phyloP scores from a whole-genome alignment of 2,329 filamentous ascomycete species.

The Bipolaris gigantea region DNA sequence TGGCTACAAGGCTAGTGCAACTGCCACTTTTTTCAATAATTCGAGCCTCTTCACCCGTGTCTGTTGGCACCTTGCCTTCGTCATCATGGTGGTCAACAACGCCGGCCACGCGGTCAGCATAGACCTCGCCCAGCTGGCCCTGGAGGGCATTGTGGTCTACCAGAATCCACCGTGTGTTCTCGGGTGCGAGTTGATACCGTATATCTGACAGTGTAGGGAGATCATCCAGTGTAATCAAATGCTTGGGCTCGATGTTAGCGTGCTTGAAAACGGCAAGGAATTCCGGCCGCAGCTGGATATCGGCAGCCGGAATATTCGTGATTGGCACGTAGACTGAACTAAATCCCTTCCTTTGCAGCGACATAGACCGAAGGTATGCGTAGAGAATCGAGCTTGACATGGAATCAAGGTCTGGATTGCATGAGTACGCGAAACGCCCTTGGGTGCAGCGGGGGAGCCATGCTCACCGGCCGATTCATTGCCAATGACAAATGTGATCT shows the following conservation, averaged over 20 bases:
- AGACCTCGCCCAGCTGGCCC: slow-evolving; percentile 60
- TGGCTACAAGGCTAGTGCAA: slow-evolving; percentile 70
- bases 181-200: slow-evolving; percentile 50
- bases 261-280: slow-evolving; percentile 65
- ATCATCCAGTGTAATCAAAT: slow-evolving; percentile 68
- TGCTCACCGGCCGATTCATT: slow-evolving; percentile 55
- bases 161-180: slow-evolving; percentile 68
- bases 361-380: slow-evolving; percentile 70
- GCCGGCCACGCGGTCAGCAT: slow-evolving; percentile 59
- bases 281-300: slow-evolving; percentile 73
- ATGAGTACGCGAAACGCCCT: slow-evolving; percentile 11
- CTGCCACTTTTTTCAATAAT: slow-evolving; percentile 70
- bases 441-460: slow-evolving; percentile 1
- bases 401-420: slow-evolving; percentile 71
- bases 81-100: slow-evolving; percentile 81
- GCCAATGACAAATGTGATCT: slow-evolving; percentile 55
- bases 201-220: slow-evolving; percentile 57
- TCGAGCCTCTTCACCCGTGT: slow-evolving; percentile 56
- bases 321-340: slow-evolving; percentile 68
- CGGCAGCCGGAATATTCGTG: slow-evolving; percentile 68
- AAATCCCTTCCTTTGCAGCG: slow-evolving; percentile 50
- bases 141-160: slow-evolving; percentile 80
- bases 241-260: slow-evolving; percentile 60
- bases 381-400: slow-evolving; percentile 73
- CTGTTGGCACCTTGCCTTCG: slow-evolving; percentile 58